Base-by-base conservation (phyloP, 78 protist species). In the Dictyostelium firmibasis region DNA sequence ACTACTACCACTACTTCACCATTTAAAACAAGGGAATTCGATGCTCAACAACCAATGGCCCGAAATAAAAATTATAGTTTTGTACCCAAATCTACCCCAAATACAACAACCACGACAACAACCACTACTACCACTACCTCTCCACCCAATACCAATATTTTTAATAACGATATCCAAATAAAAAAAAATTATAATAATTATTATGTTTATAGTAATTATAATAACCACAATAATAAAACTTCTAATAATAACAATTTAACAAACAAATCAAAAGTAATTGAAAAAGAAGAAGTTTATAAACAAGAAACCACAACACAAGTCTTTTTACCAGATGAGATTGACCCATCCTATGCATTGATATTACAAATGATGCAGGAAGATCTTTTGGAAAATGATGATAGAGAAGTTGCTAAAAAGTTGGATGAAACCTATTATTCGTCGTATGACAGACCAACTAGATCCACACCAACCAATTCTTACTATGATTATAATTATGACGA, bases 331-430 rank as follows among this genome's bases (percentile, higher is more conserved):
- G 79, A 72, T 6, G 27, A 43, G 11, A 77, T 7, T 77, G 60
- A 41, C 41, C 60, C 83, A 25, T 77, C 83, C 1, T 77, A 50
- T 35, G 35, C 18, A 36, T n/a, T 77, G 11, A 60, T 86, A 23
- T 50, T 74, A 20, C 25, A 86, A 36, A 29, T 86, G 53, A 11
- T 86, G 29, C 53, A 76, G 35, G 41, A 36, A 38, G 92, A 86
- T 29, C 10, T 86, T 13, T 23, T 50, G 53, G 92, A 86, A 31
- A 44, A 44, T 70, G 91, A 85, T 31, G 83, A 72, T 72, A 69
- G 82, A 33, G 91, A 47, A 6, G 7, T 84, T 23, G 91, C 91
- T 0, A 67, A 75, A 43, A 67, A 11, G 20, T 27, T 60, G 64
- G 88, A 47, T 33, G 29, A 70, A 84, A 14, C 38, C 9, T 0